These are phyloP conservation scores for Jacaranda mimosifolia DNA, from an alignment of 257 asterid species.

Conservation along the genomic window DNA sequence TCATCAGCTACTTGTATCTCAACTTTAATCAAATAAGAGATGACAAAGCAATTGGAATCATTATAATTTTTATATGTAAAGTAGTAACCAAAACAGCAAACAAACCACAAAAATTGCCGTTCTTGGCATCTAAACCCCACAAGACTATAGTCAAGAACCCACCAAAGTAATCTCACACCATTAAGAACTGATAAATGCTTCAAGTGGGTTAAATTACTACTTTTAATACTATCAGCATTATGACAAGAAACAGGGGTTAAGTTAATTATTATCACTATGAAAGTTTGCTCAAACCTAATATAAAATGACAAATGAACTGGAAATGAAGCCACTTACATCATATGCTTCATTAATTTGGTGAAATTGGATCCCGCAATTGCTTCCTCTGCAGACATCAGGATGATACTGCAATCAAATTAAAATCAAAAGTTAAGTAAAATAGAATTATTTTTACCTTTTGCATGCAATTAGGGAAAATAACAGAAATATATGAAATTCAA, in stretches of 20 bases:
- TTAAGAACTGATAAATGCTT: conserved; percentile 3
- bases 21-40: neutral
- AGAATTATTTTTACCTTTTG: neutral
- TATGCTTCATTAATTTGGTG: conserved; percentile 84
- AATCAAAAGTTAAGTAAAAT: neutral
- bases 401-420: conserved; percentile 71
- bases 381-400: conserved; percentile 93
- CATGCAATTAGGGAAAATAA: neutral
- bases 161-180: no score
- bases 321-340: conserved; percentile 55
- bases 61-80: neutral
- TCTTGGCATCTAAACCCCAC: neutral
- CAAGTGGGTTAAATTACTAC: neutral
- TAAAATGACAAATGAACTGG: neutral
- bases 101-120: neutral
- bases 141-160: neutral
- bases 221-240: neutral
- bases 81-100: neutral
- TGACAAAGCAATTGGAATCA: neutral
- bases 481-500: neutral
- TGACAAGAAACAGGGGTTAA: neutral
- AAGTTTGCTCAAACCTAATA: neutral
- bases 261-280: neutral
- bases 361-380: conserved; percentile 60
- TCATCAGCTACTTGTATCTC: conserved; percentile 22